Percentiles rank a stretch among this genome's conserved stretches.
phyloP scores from a whole-genome alignment of 257 asterid genomes.

The Paulownia fortunei region DNA sequence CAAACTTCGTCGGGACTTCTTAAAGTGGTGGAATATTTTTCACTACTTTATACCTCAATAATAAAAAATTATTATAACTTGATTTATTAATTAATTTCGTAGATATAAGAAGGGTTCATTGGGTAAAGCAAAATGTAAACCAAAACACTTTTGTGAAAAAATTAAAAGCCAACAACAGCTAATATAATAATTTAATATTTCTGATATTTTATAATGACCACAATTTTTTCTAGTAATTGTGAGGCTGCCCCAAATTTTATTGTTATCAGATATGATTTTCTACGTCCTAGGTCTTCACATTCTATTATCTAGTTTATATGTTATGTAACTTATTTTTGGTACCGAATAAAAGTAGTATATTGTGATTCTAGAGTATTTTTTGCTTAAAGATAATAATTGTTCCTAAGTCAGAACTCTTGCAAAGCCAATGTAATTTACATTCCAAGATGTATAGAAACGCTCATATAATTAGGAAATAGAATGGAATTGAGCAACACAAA shows the following conservation, averaged over 20 bases:
- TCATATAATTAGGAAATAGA: too few species aligned
- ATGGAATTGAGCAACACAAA: too few species aligned
- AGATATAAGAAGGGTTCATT: neutral
- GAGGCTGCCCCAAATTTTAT: neutral
- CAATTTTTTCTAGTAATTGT: neutral
- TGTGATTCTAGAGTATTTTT: too few species aligned
- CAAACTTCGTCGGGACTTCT: slow-evolving; percentile 18
- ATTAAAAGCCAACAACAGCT: slow-evolving; percentile 9
- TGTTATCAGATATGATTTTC: too few species aligned
- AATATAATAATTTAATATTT: neutral
- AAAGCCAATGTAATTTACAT: too few species aligned
- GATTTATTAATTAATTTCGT: neutral
- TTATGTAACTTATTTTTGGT: too few species aligned
- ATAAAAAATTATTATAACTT: slow-evolving; percentile 18
- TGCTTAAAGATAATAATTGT: too few species aligned
- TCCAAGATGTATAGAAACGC: too few species aligned
- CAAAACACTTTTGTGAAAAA: neutral
- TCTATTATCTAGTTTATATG: too few species aligned
- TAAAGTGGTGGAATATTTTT: slow-evolving; percentile 27
- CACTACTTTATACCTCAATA: slow-evolving; percentile 14
- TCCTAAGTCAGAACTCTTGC: too few species aligned
- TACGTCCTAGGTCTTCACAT: too few species aligned
- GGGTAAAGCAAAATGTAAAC: neutral
- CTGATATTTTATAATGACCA: neutral
- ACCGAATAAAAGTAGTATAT: too few species aligned